Conservation (phyloP, 192 early-diverging fungal genomes). For the Pilaira anomala region DNA sequence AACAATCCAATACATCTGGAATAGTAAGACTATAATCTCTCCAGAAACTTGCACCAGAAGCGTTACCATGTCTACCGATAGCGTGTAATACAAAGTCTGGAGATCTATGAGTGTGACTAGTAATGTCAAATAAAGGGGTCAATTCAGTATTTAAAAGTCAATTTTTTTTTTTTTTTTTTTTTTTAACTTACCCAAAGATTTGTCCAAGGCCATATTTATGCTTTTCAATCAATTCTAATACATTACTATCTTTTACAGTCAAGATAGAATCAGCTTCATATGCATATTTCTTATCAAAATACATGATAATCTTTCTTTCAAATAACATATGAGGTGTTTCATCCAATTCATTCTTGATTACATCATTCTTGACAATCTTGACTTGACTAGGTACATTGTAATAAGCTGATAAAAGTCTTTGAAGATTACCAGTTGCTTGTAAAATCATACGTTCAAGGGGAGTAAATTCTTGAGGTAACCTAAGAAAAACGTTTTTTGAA, state of each 20-base stretch:
- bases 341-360: background rate
- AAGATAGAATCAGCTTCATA: conserved; percentile 34
- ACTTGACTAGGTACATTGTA: conserved; percentile 32
- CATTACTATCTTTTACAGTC: conserved; percentile 18
- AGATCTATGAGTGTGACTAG: conserved; percentile 17
- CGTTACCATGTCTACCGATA: conserved; percentile 29
- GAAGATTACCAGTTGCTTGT: conserved; percentile 33
- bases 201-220: conserved; percentile 36
- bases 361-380: conserved; percentile 28
- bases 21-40: conserved; percentile 33
- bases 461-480: conserved; percentile 24
- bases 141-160: background rate
- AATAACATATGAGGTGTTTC: conserved; percentile 6
- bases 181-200: conserved; percentile 28
- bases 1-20: conserved; percentile 26
- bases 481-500: conserved; percentile 23
- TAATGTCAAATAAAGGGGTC: background rate
- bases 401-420: conserved; percentile 32
- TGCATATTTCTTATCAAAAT: conserved; percentile 24
- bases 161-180: conserved; percentile 5
- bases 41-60: conserved; percentile 30
- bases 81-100: conserved; percentile 29
- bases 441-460: conserved; percentile 31
- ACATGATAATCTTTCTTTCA: conserved; percentile 29
- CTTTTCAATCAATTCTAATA: conserved; percentile 33